These are phyloP conservation scores for Rosa rugosa DNA, from an alignment of 306 rosid genomes.

Conservation along the genomic window DNA sequence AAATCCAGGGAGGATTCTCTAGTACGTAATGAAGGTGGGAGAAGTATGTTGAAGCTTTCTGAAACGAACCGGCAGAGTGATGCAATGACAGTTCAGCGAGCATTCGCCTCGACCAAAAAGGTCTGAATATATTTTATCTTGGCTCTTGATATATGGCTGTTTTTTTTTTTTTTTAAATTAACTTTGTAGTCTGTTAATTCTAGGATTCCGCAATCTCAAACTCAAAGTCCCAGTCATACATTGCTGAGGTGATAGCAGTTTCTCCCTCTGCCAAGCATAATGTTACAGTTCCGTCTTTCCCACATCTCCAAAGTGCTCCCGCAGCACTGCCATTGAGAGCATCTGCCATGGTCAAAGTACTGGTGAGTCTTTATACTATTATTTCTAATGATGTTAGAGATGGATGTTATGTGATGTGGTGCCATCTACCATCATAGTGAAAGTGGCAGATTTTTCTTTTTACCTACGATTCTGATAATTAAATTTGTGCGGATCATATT, in stretches of 20 bases:
- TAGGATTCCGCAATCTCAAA: conserved; percentile 74
- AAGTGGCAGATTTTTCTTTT: neutral
- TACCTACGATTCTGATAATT: neutral
- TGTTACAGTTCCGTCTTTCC: conserved; percentile 47
- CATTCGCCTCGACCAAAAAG: conserved; percentile 63
- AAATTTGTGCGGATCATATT: conserved; percentile 5
- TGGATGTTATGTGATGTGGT: conserved; percentile 11
- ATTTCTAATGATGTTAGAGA: neutral
- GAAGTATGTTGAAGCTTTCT: conserved; percentile 39
- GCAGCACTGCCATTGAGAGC: conserved; percentile 73
- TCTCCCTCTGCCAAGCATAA: conserved; percentile 56
- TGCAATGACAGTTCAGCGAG: conserved; percentile 89
- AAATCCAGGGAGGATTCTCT: conserved; percentile 75
- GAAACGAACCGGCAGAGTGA: conserved; percentile 75
- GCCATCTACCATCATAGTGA: neutral
- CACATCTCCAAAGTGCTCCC: conserved; percentile 63
- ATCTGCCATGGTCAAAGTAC: conserved; percentile 77
- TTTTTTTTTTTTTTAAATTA: conserved; percentile 17
- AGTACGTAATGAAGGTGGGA: conserved; percentile 40
- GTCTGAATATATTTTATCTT: conserved; percentile 39
- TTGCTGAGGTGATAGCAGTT: conserved; percentile 57
- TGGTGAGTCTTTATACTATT: conserved; percentile 57
- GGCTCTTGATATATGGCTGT: conserved; percentile 3
- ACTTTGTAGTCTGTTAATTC: conserved; percentile 8
- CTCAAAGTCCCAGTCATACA: conserved; percentile 65